Base-by-base conservation (phyloP, 805 yeast genomes). In the Kodamaea leandrae region DNA sequence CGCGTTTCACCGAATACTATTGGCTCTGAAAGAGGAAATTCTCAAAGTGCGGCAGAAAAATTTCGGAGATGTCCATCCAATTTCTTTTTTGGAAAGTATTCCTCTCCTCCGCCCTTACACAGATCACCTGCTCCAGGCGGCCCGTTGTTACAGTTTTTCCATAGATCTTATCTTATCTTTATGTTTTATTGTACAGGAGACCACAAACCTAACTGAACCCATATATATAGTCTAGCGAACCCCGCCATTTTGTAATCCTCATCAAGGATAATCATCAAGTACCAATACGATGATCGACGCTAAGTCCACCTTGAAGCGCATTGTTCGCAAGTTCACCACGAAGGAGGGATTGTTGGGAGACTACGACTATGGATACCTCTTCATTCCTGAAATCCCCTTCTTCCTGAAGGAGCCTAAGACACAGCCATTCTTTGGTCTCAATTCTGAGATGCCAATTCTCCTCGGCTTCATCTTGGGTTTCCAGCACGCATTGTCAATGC, bases 401-500 rank as follows among this genome's bases (percentile, higher is more conserved):
- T 39, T 58, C 49, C 67, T 58, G 51, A 66, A 49, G 51, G 61
- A 56, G 48, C 62, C 67, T 18, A 76, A 75, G 40, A 66, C 78
- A 2, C 88, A 83, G 53, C 95, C 96, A 0, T 89, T 89, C 63
- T 90, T 88, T 53, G 88, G 93, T 4, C 63, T 89, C 37, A 71
- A 88, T 57, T 78, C 82, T 32, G 86, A 81, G 1, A 81, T 90
- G 78, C 97, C 97, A 1, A 51, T 88, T n/a, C 51, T 84, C 6
- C 68, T 89, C 43, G 95, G 95, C 1, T 60, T 84, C 43, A 42
- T 89, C 8, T 73, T 90, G 24, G 96, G 97, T 13, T 72, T 89
- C 47, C 96, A 89, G 66, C 97, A 89, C 58, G 68, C 95, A 1
- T 61, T 89, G 49, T 80, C 96, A 18, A 89, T 90, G 96, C 66